phyloP scores from a whole-genome alignment of 371 early-diverging fungal species.

The Mycotypha africana region DNA sequence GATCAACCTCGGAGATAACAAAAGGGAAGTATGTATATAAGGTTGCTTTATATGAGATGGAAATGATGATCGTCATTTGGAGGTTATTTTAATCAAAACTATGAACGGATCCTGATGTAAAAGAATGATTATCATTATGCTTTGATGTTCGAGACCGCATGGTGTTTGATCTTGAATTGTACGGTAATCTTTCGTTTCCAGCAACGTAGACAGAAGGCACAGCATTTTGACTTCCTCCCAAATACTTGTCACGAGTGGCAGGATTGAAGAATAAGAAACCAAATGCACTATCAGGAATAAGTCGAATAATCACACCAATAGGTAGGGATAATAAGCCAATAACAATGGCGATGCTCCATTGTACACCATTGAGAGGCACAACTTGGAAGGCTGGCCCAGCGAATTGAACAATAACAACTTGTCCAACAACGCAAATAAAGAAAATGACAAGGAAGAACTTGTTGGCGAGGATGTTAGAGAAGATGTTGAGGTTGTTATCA shows the following conservation, averaged over 20 bases:
- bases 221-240: constrained; percentile 9
- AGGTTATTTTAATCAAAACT: constrained; percentile 7
- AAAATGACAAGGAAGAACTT: constrained; percentile 50
- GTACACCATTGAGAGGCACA: constrained; percentile 29
- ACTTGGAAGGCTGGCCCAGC: constrained; percentile 54
- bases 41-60: too few species aligned
- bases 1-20: too few species aligned
- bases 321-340: constrained; percentile 62
- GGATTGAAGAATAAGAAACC: constrained; percentile 19
- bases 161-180: constrained; percentile 16
- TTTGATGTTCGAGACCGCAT: constrained; percentile 19
- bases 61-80: too few species aligned
- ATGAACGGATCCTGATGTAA: constrained; percentile 10
- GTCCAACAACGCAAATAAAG: constrained; percentile 43
- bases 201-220: constrained; percentile 25
- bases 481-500: constrained; percentile 53
- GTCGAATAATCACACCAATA: constrained; percentile 61
- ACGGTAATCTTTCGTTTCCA: constrained; percentile 22
- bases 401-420: constrained; percentile 51
- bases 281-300: constrained; percentile 48
- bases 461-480: constrained; percentile 44
- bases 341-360: constrained; percentile 63
- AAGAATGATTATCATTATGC: constrained; percentile 11
- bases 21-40: too few species aligned
- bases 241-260: constrained; percentile 17